Conservation (phyloP, 805 yeast species). For the Wickerhamomyces bovis region DNA sequence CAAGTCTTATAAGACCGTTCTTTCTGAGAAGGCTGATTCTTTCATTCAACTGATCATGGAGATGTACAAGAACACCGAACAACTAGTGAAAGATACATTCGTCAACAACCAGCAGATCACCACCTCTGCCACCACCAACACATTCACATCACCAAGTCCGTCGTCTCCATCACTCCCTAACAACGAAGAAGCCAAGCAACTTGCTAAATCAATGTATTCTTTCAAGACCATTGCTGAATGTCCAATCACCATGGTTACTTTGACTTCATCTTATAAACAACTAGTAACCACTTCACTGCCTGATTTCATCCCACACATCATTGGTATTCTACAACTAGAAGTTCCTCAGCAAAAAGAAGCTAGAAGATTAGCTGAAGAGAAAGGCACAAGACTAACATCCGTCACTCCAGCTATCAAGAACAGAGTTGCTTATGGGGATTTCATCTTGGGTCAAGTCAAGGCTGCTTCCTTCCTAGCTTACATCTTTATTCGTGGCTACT, state of each 20-base stretch:
- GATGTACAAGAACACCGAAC: constrained; percentile 75
- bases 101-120: constrained; percentile 25
- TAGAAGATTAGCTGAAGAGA: constrained; percentile 47
- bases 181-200: constrained; percentile 39
- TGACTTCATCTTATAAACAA: constrained; percentile 81
- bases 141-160: constrained; percentile 31
- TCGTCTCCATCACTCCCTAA: constrained; percentile 34
- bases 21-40: constrained; percentile 67
- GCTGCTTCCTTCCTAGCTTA: constrained; percentile 94
- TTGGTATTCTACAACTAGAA: constrained; percentile 66
- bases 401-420: constrained; percentile 73
- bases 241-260: constrained; percentile 92
- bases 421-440: constrained; percentile 78
- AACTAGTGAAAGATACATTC: constrained; percentile 67
- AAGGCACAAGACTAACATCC: constrained; percentile 56
- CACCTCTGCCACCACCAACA: constrained; percentile 7
- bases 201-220: constrained; percentile 67
- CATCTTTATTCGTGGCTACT: constrained; percentile 78
- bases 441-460: constrained; percentile 88
- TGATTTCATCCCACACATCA: constrained; percentile 72
- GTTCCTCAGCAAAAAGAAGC: constrained; percentile 77
- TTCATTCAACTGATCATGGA: constrained; percentile 72
- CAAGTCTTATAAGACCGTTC: constrained; percentile 67
- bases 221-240: constrained; percentile 93
- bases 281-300: constrained; percentile 68